Evolutionary conservation across 495 filamentous ascomycete species (phyloP), one percentile per base, ranked within the genome.

Genomic region (Penicillium flavigenum): DNA sequence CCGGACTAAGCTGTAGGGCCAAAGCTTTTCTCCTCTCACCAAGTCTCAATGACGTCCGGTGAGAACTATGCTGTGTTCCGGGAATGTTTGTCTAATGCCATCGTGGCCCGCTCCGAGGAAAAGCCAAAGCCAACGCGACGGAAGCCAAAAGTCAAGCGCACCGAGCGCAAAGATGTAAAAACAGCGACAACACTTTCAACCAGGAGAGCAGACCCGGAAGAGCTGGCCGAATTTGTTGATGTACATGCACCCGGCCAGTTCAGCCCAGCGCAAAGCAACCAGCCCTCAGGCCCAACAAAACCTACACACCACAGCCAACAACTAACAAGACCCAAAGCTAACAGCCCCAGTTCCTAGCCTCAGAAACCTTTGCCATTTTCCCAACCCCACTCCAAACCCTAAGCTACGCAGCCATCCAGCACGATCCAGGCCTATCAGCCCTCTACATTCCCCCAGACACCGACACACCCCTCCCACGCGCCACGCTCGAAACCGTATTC

Each of bases 161-260:
- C 42, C 41, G 59, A 56, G 36, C 58, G 64, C 52, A 62, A 63
- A 51, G 36, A 68, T 54, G 60, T 36, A 31, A 50, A 31, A 34
- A 51, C 34, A 17, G 31, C 31, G 36, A 54, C 45, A 22, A 31
- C 46, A 12, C 41, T 57, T 4, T 26, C 58, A 62, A 59, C 49
- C 3, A 61, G 66, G 22, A 62, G 64, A 36, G 63, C 72, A 5
- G 79, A 84, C 63, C 82, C 83, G 9, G 86, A 86, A 56, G 90
- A 91, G 48, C 72, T 92, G 27, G 80, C 78, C 44, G 90, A 93
- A 6, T 94, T 93, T 67, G 83, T 85, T 29, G 81, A 86, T 60
- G 83, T 84, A 78, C 47, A 59, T 60, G n/a, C 22, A 51, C 51
- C 52, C 42, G 19, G 14, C 17, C 38, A 48, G 36, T 14, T 19